These are phyloP conservation scores for Fusarium poae DNA, from an alignment of 2,329 filamentous ascomycete genomes.

Conservation along the genomic window DNA sequence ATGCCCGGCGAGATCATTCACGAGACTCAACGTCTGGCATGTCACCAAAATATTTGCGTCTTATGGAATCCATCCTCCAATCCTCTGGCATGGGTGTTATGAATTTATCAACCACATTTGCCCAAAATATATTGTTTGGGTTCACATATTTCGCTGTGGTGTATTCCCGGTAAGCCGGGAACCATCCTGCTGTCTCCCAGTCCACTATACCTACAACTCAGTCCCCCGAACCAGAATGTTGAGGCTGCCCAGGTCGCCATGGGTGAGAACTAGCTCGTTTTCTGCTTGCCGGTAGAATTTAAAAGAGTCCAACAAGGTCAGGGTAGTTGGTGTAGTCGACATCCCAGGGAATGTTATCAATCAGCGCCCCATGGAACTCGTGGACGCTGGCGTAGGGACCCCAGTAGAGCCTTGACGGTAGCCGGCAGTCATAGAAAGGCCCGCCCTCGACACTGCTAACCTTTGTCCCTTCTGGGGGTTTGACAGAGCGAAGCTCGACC, in stretches of 20 bases:
- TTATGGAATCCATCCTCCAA: background rate
- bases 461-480: too few species aligned
- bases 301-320: too few species aligned
- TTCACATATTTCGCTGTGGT: background rate
- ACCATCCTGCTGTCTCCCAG: background rate
- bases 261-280: background rate
- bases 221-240: background rate
- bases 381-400: too few species aligned
- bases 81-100: background rate
- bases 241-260: background rate
- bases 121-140: background rate
- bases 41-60: background rate
- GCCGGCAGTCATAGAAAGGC: too few species aligned
- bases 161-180: background rate
- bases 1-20: background rate
- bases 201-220: background rate
- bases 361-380: too few species aligned
- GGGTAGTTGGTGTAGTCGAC: too few species aligned
- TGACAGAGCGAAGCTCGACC: too few species aligned
- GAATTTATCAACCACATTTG: background rate
- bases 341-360: too few species aligned
- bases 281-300: too few species aligned
- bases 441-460: too few species aligned
- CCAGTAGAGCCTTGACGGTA: too few species aligned
- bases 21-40: background rate